These are phyloP conservation scores for Epichloe amarillans DNA, from an alignment of 2,329 filamentous ascomycete genomes.

Conservation along the genomic window DNA sequence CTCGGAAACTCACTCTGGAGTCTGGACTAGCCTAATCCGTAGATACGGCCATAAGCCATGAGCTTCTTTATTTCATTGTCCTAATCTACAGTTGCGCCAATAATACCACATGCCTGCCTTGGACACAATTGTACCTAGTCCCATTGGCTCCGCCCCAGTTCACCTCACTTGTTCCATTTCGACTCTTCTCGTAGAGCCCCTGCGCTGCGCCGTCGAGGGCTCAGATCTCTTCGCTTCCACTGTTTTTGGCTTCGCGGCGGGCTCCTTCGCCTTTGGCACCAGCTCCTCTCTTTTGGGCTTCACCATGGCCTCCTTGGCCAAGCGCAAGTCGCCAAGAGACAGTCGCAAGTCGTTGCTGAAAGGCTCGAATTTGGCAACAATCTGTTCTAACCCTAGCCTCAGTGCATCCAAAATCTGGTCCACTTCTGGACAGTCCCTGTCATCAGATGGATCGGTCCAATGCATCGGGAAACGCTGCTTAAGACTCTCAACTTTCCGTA, in stretches of 20 bases:
- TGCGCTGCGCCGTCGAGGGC: constrained; percentile 9
- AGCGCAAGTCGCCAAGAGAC: constrained; percentile 54
- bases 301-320: constrained; percentile 54
- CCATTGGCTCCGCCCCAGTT: not conserved
- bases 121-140: too few species aligned
- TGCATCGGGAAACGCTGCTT: constrained; percentile 46
- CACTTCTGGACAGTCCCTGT: constrained; percentile 49
- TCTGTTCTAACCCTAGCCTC: constrained; percentile 47
- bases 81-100: not conserved
- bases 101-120: not conserved
- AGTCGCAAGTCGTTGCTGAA: constrained; percentile 62
- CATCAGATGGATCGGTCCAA: constrained; percentile 63
- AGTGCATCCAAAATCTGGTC: constrained; percentile 54
- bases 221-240: constrained; percentile 12
- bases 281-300: constrained; percentile 9
- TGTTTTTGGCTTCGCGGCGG: constrained; percentile 15
- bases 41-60: too few species aligned
- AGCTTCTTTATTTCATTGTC: too few species aligned
- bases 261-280: constrained; percentile 13
- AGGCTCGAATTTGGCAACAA: constrained; percentile 59
- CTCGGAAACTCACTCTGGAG: too few species aligned
- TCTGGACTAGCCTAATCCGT: too few species aligned
- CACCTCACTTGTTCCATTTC: constrained; percentile 20
- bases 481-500: constrained; percentile 58
- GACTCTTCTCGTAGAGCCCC: constrained; percentile 7